These are phyloP conservation scores for Eucalyptus viminalis DNA, from an alignment of 345 rosid species.

Conservation along the genomic window DNA sequence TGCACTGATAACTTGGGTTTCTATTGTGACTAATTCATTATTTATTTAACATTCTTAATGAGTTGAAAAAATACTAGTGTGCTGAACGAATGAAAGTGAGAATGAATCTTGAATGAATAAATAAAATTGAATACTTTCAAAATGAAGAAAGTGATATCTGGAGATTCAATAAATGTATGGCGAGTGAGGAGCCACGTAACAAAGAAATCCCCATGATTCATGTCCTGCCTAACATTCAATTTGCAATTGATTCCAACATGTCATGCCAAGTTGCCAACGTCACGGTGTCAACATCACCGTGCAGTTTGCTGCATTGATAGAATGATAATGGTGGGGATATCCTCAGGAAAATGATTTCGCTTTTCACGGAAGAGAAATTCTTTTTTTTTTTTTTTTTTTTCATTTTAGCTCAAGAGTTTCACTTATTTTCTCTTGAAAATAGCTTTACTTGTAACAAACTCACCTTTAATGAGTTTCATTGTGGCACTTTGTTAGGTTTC, in stretches of 20 bases:
- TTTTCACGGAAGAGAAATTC: too few relatives aligned
- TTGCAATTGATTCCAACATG: neutral
- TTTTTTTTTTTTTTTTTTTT: too few relatives aligned
- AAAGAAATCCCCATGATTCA: neutral
- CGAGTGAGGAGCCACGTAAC: neutral
- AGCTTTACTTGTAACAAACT: too few relatives aligned
- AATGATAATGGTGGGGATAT: too few relatives aligned
- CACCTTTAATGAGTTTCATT: too few relatives aligned
- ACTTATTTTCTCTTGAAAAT: too few relatives aligned
- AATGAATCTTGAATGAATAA: neutral
- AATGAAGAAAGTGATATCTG: neutral
- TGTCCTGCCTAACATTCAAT: neutral
- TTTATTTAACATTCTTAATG: neutral
- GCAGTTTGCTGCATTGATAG: rapidly evolving
- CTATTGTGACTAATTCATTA: neutral
- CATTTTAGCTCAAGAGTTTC: too few relatives aligned
- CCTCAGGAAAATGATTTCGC: too few relatives aligned
- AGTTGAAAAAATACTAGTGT: neutral
- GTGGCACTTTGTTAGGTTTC: too few relatives aligned
- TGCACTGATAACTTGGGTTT: rapidly evolving
- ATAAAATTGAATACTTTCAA: neutral
- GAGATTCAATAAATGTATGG: neutral
- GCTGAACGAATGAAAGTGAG: neutral
- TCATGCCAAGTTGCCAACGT: neutral
- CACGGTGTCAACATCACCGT: neutral